A percentile compares a stretch with the other conserved stretches of the same genome.
These are phyloP conservation scores for Suillus variegatus DNA, from an alignment of 768 basidiomycete species.

Conservation along the genomic window DNA sequence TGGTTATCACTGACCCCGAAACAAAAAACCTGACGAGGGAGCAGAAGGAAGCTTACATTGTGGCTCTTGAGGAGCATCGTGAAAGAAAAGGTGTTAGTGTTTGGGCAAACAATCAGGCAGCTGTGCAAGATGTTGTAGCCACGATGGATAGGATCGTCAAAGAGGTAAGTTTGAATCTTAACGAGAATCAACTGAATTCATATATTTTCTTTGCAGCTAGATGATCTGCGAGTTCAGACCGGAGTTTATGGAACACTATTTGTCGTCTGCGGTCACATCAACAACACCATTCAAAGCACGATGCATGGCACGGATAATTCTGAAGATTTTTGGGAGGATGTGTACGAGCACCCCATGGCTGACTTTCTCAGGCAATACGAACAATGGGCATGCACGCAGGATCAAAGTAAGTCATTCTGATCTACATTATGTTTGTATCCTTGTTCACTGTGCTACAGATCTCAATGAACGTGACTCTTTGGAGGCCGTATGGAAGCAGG, in stretches of 20 bases:
- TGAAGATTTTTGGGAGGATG: no score
- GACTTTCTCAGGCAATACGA: constrained; percentile 10
- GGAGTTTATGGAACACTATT: no score
- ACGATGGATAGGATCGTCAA: no score
- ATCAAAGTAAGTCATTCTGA: constrained; percentile 6
- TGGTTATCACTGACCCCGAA: constrained; percentile 1
- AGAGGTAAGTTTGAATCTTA: no score
- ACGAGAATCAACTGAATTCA: no score
- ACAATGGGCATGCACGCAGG: constrained; percentile 11
- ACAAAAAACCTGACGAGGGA: background rate
- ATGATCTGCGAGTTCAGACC: no score
- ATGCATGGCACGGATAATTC: no score
- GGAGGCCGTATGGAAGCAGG: constrained; percentile 5
- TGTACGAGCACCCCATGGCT: no score
- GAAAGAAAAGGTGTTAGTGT: background rate
- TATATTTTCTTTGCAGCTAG: no score
- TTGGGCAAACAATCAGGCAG: background rate
- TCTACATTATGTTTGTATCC: background rate
- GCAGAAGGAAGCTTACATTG: background rate
- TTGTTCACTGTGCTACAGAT: background rate
- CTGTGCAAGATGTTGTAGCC: background rate
- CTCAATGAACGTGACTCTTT: constrained; percentile 3
- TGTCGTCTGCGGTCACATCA: no score
- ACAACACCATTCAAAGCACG: no score
- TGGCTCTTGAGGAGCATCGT: background rate